A percentile compares a stretch with the other conserved stretches of the same genome.
Evolutionary conservation across 768 basidiomycete genomes (phyloP).

Genomic region (Lactarius pseudohatsudake): DNA sequence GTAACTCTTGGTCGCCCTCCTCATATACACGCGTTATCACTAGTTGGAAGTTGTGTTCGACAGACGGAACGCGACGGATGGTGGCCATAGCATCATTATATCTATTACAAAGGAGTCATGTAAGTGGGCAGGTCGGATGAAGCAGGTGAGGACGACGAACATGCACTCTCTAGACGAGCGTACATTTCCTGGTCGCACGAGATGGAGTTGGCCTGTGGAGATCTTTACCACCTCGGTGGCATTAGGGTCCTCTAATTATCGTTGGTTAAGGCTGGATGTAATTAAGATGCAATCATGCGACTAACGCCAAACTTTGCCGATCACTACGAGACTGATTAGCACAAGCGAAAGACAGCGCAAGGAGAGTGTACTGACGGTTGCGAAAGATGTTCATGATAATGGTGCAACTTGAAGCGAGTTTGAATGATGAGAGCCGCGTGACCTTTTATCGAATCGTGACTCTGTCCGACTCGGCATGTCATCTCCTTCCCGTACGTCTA

Average conservation of each 20-base stretch:
- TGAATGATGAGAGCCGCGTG: conserved; percentile 23
- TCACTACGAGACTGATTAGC: conserved; percentile 45
- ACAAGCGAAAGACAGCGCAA: conserved; percentile 17
- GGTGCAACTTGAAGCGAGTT: conserved; percentile 29
- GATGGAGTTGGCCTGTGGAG: conserved; percentile 85
- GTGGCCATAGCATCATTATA: conserved; percentile 96
- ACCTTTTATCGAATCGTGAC: conserved; percentile 16
- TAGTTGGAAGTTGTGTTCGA: conserved; percentile 83
- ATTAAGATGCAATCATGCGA: conserved; percentile 29
- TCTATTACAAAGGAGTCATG: conserved; percentile 42
- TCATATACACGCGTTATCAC: conserved; percentile 97
- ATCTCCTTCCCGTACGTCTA: conserved; percentile 18
- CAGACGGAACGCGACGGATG: conserved; percentile 75
- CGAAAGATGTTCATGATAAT: conserved; percentile 81
- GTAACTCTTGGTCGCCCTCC: conserved; percentile 91
- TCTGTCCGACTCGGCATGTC: conserved; percentile 6
- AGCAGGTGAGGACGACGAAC: conserved; percentile 48
- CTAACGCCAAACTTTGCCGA: conserved; percentile 95
- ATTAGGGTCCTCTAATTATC: conserved; percentile 80
- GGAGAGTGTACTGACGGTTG: conserved; percentile 55
- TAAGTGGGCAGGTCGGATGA: conserved; percentile 2
- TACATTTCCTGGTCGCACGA: conserved; percentile 88
- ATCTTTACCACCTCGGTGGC: conserved; percentile 95
- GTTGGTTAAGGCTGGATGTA: conserved; percentile 29
- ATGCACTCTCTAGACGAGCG: conserved; percentile 96